Evolutionary conservation across 2,329 filamentous ascomycete species (phyloP).

Genomic region (Beauveria medogensis): DNA sequence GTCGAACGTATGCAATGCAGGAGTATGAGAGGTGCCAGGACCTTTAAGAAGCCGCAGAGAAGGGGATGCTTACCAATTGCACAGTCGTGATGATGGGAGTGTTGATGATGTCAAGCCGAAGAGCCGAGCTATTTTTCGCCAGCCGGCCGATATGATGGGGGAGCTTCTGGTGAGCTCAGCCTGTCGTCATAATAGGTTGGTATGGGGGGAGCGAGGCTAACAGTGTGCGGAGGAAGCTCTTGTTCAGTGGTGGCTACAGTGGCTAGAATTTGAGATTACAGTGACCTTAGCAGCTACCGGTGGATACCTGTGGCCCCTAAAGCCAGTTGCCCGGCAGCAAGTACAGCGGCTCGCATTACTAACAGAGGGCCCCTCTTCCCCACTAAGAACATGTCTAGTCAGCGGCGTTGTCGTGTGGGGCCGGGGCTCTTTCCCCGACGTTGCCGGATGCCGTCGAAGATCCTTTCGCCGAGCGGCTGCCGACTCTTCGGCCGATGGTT

Average conservation of each 20-base stretch:
- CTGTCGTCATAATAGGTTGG: slow-evolving; percentile 5
- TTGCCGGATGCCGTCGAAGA: not conserved
- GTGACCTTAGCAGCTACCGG: too few species aligned
- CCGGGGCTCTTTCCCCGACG: slow-evolving; percentile 1
- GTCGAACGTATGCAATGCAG: not conserved
- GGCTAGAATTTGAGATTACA: too few species aligned
- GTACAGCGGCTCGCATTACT: slow-evolving; percentile 3
- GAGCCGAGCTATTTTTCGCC: slow-evolving; percentile 9
- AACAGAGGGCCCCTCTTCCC: not conserved
- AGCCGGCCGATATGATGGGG: not conserved
- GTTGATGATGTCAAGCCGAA: slow-evolving; percentile 11
- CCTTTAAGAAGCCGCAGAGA: not conserved
- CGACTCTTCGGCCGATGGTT: slow-evolving; percentile 3
- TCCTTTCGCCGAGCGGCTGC: slow-evolving; percentile 1
- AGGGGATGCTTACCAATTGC: slow-evolving; percentile 11
- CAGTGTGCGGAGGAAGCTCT: too few species aligned
- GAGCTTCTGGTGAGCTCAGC: slow-evolving; percentile 10
- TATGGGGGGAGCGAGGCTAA: too few species aligned
- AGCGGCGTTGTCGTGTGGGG: not conserved
- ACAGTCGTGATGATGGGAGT: not conserved
- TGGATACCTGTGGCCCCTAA: too few species aligned
- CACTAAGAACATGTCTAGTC: not conserved
- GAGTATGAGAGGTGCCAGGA: not conserved
- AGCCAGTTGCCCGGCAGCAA: not conserved
- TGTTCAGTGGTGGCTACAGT: too few species aligned